Conservation (phyloP, 768 basidiomycete species). For the Russula sp. region DNA sequence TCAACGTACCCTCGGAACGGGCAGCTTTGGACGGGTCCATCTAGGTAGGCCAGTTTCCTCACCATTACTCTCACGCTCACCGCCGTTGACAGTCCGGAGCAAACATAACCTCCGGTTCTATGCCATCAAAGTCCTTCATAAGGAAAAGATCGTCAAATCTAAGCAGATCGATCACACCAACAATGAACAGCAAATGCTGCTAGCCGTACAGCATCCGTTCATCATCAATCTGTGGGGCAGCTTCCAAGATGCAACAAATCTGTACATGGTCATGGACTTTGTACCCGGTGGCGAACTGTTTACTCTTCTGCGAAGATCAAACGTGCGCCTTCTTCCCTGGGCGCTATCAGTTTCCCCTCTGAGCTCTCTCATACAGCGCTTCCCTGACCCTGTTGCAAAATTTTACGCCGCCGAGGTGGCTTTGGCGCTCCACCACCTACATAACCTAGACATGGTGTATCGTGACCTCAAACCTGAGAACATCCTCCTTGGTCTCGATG, state of each 20-base stretch:
- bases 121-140: constrained; percentile 90
- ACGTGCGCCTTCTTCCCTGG: constrained; percentile 41
- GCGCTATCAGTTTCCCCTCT: constrained; percentile 9
- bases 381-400: constrained; percentile 95
- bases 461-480: constrained; percentile 98
- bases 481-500: constrained; percentile 86
- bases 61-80: background rate
- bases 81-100: constrained; percentile 56
- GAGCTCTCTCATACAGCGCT: constrained; percentile 54
- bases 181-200: constrained; percentile 85
- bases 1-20: constrained; percentile 82
- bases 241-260: constrained; percentile 85
- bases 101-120: constrained; percentile 94
- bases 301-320: constrained; percentile 83
- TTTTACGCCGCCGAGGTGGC: constrained; percentile 97
- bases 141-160: constrained; percentile 84
- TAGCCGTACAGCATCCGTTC: constrained; percentile 82
- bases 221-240: constrained; percentile 96
- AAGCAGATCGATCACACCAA: constrained; percentile 98
- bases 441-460: constrained; percentile 84
- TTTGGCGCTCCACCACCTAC: constrained; percentile 85
- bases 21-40: constrained; percentile 96
- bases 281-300: constrained; percentile 96
- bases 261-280: constrained; percentile 98
- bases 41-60: constrained; percentile 43